Evolutionary conservation across 2,329 filamentous ascomycete genomes (phyloP).

Genomic region (Ascochyta clinopodiicola): DNA sequence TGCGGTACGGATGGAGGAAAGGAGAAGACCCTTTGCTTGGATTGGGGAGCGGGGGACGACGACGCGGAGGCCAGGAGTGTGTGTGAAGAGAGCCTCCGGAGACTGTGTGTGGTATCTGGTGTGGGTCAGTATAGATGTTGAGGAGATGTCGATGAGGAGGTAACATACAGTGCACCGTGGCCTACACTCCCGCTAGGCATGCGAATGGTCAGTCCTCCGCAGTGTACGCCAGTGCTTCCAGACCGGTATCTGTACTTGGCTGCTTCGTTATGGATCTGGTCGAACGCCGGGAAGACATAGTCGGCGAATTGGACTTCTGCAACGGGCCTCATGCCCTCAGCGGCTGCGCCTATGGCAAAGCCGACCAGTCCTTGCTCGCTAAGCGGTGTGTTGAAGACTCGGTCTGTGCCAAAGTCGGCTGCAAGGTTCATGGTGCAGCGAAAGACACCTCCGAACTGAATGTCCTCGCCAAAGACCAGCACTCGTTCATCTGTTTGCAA

Average conservation of each 20-base stretch:
- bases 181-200: constrained; percentile 93
- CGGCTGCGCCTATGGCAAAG: constrained; percentile 88
- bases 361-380: constrained; percentile 94
- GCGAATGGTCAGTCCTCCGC: constrained; percentile 81
- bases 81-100: constrained; percentile 86
- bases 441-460: constrained; percentile 96
- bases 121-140: background rate
- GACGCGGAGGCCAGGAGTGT: constrained; percentile 83
- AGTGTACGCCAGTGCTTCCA: constrained; percentile 59
- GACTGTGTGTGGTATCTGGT: constrained; percentile 81
- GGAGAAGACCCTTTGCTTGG: constrained; percentile 86
- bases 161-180: constrained; percentile 74
- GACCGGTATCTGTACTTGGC: constrained; percentile 85
- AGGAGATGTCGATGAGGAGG: background rate
- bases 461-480: constrained; percentile 93
- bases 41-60: constrained; percentile 84
- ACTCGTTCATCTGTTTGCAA: constrained; percentile 84
- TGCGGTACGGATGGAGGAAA: constrained; percentile 76
- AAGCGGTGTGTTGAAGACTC: constrained; percentile 96
- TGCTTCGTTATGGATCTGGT: constrained; percentile 92
- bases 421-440: constrained; percentile 90
- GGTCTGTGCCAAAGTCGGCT: constrained; percentile 82
- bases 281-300: constrained; percentile 91
- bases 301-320: constrained; percentile 97
- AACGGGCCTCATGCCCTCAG: constrained; percentile 89